Conservation (phyloP, 768 basidiomycete species). For the Epithele typhae region DNA sequence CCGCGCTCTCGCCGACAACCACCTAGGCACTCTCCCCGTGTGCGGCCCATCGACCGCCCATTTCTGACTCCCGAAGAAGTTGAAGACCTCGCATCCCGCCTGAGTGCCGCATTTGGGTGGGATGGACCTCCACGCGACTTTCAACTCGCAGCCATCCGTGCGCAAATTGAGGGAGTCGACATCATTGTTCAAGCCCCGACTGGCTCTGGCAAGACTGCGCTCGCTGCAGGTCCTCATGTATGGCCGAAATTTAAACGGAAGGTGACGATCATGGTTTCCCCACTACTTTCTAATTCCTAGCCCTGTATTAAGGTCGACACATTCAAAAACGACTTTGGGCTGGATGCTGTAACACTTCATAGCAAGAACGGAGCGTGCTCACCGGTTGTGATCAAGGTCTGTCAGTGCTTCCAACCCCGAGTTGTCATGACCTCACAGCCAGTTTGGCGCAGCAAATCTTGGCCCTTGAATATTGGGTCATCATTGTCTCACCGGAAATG, state of each 20-base stretch:
- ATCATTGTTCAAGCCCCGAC: constrained; percentile 33
- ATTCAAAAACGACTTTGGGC: too few species aligned
- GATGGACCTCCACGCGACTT: constrained; percentile 16
- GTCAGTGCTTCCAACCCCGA: too few species aligned
- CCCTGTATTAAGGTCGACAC: too few species aligned
- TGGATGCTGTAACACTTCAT: too few species aligned
- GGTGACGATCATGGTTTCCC: constrained; percentile 35
- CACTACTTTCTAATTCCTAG: constrained; percentile 30
- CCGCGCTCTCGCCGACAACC: too few species aligned
- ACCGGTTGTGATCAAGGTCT: too few species aligned
- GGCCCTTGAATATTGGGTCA: constrained; percentile 24
- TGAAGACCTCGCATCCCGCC: constrained; percentile 5
- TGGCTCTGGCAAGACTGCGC: constrained; percentile 33
- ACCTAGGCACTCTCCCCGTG: too few species aligned
- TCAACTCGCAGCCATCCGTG: constrained; percentile 27
- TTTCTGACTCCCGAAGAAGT: constrained; percentile 5
- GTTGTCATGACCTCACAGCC: too few species aligned
- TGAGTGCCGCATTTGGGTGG: constrained; percentile 22
- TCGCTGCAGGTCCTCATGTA: constrained; percentile 36
- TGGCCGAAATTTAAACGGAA: constrained; percentile 23
- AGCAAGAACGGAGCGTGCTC: too few species aligned
- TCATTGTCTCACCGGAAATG: constrained; percentile 33
- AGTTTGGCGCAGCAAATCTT: constrained; percentile 26
- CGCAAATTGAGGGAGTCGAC: constrained; percentile 28
- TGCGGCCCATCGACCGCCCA: too few species aligned